These are phyloP conservation scores for Exophiala sp. DNA, from an alignment of 2,329 filamentous ascomycete genomes.

Conservation along the genomic window DNA sequence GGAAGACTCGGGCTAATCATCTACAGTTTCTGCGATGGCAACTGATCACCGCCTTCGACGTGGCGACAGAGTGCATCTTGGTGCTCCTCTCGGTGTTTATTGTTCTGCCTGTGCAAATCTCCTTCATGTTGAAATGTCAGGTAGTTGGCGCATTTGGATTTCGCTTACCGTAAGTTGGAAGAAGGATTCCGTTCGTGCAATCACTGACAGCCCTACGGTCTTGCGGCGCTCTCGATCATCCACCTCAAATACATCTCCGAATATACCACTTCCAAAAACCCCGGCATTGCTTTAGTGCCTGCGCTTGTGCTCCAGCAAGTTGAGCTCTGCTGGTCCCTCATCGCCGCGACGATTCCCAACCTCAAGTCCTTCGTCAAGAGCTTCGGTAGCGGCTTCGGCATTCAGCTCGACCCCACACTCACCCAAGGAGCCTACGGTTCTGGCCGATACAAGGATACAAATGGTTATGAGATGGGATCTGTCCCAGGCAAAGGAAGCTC, in stretches of 20 bases:
- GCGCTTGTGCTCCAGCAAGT: conserved; percentile 37
- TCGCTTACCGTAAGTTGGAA: conserved; percentile 33
- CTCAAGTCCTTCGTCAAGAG: conserved; percentile 41
- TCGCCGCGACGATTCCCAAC: conserved; percentile 41
- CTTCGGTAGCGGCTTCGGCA: conserved; percentile 40
- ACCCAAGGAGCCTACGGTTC: conserved; percentile 17
- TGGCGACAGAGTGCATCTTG: conserved; percentile 30
- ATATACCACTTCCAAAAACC: conserved; percentile 30
- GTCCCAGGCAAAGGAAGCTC: conserved; percentile 8
- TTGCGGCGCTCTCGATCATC: conserved; percentile 34
- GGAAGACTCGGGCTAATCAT: neutral
- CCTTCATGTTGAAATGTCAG: conserved; percentile 21
- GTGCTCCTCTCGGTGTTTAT: conserved; percentile 28
- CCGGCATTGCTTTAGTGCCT: conserved; percentile 33
- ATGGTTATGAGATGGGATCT: conserved; percentile 13
- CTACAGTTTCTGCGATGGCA: conserved; percentile 34
- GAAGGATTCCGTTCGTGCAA: neutral
- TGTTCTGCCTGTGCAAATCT: conserved; percentile 29
- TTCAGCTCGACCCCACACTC: conserved; percentile 22
- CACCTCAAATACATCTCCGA: conserved; percentile 35
- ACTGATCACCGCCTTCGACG: conserved; percentile 39
- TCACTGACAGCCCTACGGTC: conserved; percentile 22
- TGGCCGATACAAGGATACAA: conserved; percentile 1
- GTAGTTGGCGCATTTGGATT: conserved; percentile 38
- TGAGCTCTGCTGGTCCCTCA: conserved; percentile 41